Conservation (phyloP, 176 grass and related monocot species). For the Tillandsia leiboldiana region DNA sequence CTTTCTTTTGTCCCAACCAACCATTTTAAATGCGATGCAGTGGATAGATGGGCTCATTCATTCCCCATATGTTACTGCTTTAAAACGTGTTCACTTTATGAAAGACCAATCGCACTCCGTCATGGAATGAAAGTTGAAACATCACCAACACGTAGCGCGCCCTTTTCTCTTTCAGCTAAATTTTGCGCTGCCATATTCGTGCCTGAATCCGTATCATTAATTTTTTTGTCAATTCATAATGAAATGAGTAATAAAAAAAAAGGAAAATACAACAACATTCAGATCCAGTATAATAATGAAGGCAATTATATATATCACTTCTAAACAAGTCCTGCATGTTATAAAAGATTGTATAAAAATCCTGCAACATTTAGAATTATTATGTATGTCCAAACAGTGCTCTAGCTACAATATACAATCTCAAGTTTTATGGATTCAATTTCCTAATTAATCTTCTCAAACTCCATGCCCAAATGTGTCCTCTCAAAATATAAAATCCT, state of each 20-base stretch:
- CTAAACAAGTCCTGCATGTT: no score
- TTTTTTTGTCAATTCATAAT: no score
- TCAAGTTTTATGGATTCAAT: constrained; percentile 15
- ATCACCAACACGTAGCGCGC: no score
- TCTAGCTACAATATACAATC: constrained; percentile 17
- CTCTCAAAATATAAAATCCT: constrained; percentile 25
- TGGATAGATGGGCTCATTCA: not conserved
- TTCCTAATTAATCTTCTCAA: constrained; percentile 10
- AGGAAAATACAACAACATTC: no score
- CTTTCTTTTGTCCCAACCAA: not conserved
- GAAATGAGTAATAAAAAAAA: no score
- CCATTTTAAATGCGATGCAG: not conserved
- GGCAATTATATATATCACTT: no score
- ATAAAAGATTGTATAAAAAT: not conserved
- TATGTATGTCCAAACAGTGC: not conserved
- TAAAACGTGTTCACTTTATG: not conserved
- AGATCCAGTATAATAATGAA: no score
- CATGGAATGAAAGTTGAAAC: no score
- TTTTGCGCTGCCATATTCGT: not conserved
- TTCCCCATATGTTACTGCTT: not conserved
- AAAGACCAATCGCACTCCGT: no score
- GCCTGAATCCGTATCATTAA: not conserved
- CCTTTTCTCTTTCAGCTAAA: no score
- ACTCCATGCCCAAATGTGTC: constrained; percentile 11
- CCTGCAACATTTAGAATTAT: constrained; percentile 1